These are phyloP conservation scores for Cutaneotrichosporon sp. DNA, from an alignment of 1,284 basidiomycete genomes.

Conservation along the genomic window DNA sequence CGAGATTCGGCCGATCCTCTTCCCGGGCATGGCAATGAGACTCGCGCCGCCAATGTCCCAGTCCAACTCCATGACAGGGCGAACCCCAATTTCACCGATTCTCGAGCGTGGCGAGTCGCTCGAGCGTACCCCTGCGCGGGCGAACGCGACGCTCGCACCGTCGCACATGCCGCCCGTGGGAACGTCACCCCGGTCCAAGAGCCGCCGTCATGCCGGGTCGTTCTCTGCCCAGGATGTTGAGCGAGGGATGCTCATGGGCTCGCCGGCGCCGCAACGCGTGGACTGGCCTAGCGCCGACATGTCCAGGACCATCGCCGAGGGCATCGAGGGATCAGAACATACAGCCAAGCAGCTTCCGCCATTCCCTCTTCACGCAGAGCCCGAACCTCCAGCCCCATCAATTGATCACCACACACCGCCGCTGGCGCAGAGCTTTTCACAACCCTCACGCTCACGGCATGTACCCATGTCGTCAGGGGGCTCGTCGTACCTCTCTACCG, in stretches of 20 bases:
- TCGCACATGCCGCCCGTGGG: constrained; percentile 8
- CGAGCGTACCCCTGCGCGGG: constrained; percentile 1
- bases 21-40: constrained; percentile 7
- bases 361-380: constrained; percentile 16
- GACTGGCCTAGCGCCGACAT: constrained; percentile 17
- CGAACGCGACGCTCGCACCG: neutral
- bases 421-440: constrained; percentile 22
- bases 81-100: constrained; percentile 49
- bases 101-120: constrained; percentile 17
- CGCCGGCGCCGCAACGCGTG: constrained; percentile 22
- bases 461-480: constrained; percentile 34
- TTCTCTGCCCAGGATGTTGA: constrained; percentile 89
- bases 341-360: constrained; percentile 6
- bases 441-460: constrained; percentile 24
- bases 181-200: constrained; percentile 48
- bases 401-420: constrained; percentile 4
- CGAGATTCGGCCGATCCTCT: constrained; percentile 62
- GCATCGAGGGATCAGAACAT: constrained; percentile 2
- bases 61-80: constrained; percentile 19
- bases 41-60: constrained; percentile 18
- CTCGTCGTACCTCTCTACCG: constrained; percentile 17
- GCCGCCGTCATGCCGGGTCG: constrained; percentile 80
- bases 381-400: constrained; percentile 6
- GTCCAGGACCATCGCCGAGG: constrained; percentile 8
- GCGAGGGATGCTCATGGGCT: constrained; percentile 71